phyloP scores from a whole-genome alignment of 1,139 yeast species.

The Yamadazyma pseudoaaseri region DNA sequence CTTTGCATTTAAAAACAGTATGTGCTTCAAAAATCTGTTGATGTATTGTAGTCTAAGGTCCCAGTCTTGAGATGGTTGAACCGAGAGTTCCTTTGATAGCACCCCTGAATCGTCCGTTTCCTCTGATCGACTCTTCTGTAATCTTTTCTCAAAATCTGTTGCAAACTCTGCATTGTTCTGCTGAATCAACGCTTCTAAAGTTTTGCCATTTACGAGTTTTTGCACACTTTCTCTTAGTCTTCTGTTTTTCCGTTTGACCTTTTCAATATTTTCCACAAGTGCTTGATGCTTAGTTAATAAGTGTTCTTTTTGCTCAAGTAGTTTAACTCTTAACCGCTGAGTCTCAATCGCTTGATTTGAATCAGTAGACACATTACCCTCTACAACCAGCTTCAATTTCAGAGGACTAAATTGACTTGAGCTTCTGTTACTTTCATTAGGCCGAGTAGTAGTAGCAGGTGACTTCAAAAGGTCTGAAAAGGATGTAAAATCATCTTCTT shows the following conservation, averaged over 20 bases:
- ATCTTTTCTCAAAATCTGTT: constrained; percentile 4
- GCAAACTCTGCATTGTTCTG: constrained; percentile 21
- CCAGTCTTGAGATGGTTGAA: constrained; percentile 40
- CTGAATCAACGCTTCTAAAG: constrained; percentile 22
- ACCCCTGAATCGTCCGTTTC: constrained; percentile 21
- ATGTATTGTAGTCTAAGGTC: constrained; percentile 24
- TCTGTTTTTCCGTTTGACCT: constrained; percentile 18
- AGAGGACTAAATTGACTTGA: too few species aligned
- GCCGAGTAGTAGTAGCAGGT: constrained; percentile 1
- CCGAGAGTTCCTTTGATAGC: constrained; percentile 26
- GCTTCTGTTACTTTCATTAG: not conserved
- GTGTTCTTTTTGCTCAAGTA: constrained; percentile 20
- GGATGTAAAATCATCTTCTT: constrained; percentile 26
- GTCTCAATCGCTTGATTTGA: constrained; percentile 11
- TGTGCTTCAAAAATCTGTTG: constrained; percentile 18
- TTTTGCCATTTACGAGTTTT: constrained; percentile 15
- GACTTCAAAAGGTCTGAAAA: constrained; percentile 22
- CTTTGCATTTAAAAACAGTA: constrained; percentile 6
- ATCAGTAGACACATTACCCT: too few species aligned
- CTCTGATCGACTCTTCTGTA: constrained; percentile 6
- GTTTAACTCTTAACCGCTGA: constrained; percentile 21
- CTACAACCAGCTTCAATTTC: too few species aligned
- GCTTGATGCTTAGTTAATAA: constrained; percentile 21
- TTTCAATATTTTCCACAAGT: constrained; percentile 21
- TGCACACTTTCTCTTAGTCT: constrained; percentile 18